Evolutionary conservation across 1,284 basidiomycete genomes (phyloP).

Genomic region (Trichosporon sp.): DNA sequence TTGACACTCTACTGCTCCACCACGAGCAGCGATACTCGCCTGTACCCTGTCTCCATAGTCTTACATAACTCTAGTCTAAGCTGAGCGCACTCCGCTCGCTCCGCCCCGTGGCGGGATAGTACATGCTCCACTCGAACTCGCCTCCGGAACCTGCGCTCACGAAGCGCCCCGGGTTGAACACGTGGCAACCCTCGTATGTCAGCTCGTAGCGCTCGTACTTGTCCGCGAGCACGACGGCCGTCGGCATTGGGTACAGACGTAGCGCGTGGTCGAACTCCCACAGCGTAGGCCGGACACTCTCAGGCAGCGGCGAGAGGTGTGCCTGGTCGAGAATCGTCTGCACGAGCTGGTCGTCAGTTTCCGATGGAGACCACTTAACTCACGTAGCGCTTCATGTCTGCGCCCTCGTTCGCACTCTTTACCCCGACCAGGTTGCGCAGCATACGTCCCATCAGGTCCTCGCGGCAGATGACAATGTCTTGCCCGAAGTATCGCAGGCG

Average conservation of each 20-base stretch:
- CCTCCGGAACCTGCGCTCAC: constrained; percentile 55
- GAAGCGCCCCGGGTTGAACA: constrained; percentile 94
- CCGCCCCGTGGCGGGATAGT: constrained; percentile 58
- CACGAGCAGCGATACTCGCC: neutral
- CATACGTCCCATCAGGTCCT: constrained; percentile 92
- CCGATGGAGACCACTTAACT: constrained; percentile 31
- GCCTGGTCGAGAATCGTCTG: constrained; percentile 88
- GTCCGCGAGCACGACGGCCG: constrained; percentile 89
- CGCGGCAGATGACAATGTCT: constrained; percentile 89
- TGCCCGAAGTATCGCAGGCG: constrained; percentile 92
- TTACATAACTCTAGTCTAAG: constrained; percentile 10
- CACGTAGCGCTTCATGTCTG: constrained; percentile 78
- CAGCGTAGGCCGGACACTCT: constrained; percentile 76
- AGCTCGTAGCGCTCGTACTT: constrained; percentile 93
- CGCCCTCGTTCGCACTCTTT: constrained; percentile 66
- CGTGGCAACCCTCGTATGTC: constrained; percentile 97
- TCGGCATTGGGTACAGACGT: constrained; percentile 90
- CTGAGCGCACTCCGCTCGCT: constrained; percentile 38
- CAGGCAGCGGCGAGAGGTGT: constrained; percentile 79
- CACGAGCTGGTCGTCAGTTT: constrained; percentile 60
- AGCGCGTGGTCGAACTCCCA: constrained; percentile 90
- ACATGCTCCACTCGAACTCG: constrained; percentile 76
- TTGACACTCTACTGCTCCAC: neutral
- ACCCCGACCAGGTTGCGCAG: constrained; percentile 82
- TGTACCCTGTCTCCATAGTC: neutral